phyloP scores from a whole-genome alignment of 805 yeast species.

The Wickerhamomyces silvicola region DNA sequence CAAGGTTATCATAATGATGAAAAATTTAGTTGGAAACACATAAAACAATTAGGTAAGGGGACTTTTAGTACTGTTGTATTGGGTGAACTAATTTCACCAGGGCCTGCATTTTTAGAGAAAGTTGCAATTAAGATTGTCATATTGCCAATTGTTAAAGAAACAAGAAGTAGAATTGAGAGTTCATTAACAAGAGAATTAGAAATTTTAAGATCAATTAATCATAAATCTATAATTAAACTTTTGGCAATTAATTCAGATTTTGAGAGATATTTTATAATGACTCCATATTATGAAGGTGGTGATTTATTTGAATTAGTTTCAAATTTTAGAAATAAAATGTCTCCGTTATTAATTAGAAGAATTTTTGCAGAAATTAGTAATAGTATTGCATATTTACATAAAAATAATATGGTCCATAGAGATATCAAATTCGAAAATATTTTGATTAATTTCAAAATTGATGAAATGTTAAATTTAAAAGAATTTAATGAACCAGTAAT shows the following conservation, averaged over 20 bases:
- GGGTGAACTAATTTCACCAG: conserved; percentile 32
- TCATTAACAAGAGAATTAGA: conserved; percentile 69
- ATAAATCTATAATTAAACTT: conserved; percentile 65
- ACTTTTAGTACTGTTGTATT: conserved; percentile 60
- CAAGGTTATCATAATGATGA: conserved; percentile 12
- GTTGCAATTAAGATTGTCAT: conserved; percentile 71
- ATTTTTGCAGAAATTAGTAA: conserved; percentile 63
- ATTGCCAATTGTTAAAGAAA: conserved; percentile 33
- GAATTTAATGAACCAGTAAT: conserved; percentile 33
- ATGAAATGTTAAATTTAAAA: conserved; percentile 20
- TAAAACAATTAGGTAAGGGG: conserved; percentile 54
- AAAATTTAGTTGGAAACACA: conserved; percentile 25
- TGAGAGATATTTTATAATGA: conserved; percentile 40
- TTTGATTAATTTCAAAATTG: conserved; percentile 38
- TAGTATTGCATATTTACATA: conserved; percentile 71
- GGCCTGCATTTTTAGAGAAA: conserved; percentile 10
- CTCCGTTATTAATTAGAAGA: conserved; percentile 46
- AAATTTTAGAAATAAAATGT: conserved; percentile 33
- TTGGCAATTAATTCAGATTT: conserved; percentile 36
- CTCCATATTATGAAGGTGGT: conserved; percentile 81
- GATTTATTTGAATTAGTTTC: conserved; percentile 67
- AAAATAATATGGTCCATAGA: conserved; percentile 68
- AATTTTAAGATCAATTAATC: conserved; percentile 48
- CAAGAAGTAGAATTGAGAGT: conserved; percentile 48
- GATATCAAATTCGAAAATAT: conserved; percentile 89